Evolutionary conservation across 805 yeast genomes (phyloP).

Genomic region (Candida sanyiensis): DNA sequence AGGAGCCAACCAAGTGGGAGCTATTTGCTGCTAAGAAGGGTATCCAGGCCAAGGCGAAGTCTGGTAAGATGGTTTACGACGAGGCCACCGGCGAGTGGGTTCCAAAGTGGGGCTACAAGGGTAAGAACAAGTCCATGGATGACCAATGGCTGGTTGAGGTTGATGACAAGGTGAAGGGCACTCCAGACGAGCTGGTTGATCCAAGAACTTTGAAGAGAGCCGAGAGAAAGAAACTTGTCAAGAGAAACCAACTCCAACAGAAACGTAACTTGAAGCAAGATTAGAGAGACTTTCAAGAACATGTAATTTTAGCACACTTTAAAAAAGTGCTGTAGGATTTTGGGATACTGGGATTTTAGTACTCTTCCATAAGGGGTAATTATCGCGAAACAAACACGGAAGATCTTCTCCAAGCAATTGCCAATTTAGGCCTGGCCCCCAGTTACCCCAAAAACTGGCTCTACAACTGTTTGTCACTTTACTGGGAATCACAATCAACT

Average conservation of each 20-base stretch:
- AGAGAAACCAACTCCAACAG: slow-evolving; percentile 80
- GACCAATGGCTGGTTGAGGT: slow-evolving; percentile 95
- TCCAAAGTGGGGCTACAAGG: slow-evolving; percentile 97
- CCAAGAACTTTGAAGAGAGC: slow-evolving; percentile 79
- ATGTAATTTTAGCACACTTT: background rate
- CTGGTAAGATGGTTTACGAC: slow-evolving; percentile 84
- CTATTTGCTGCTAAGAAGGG: slow-evolving; percentile 94
- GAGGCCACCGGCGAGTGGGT: slow-evolving; percentile 93
- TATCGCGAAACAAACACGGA: background rate
- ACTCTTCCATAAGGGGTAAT: background rate
- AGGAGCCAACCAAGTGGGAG: slow-evolving; percentile 95
- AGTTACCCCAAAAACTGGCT: too few relatives aligned
- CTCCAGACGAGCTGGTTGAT: slow-evolving; percentile 65
- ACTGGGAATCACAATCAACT: too few relatives aligned
- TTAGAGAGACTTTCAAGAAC: background rate
- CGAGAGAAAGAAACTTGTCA: slow-evolving; percentile 78
- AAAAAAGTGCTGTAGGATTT: background rate
- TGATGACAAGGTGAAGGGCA: slow-evolving; percentile 60
- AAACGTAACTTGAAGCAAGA: slow-evolving; percentile 62
- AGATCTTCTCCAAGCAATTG: background rate
- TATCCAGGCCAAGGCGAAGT: slow-evolving; percentile 81
- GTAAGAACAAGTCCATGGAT: slow-evolving; percentile 82
- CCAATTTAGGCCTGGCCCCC: too few relatives aligned
- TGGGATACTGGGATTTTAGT: background rate
- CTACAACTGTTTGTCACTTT: too few relatives aligned